Conservation (phyloP, 1,139 yeast species). For the Nakaseomyces sp. region DNA sequence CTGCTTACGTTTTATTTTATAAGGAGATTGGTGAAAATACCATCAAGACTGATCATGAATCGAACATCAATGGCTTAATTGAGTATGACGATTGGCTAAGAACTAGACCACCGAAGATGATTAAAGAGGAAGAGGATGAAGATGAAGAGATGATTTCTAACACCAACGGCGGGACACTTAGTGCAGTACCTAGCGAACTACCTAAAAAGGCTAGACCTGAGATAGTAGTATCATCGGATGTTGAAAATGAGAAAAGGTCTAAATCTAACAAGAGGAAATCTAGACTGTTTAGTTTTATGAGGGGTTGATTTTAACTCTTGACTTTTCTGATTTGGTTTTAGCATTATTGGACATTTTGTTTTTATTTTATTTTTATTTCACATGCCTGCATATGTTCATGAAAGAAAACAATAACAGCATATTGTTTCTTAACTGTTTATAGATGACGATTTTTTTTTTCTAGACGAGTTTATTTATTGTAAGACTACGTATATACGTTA, state of each 20-base stretch:
- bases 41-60: conserved; percentile 10
- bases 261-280: conserved; percentile 11
- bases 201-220: neutral
- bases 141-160: neutral
- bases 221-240: neutral
- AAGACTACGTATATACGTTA: too few relatives aligned
- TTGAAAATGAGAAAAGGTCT: neutral
- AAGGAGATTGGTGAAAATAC: conserved; percentile 30
- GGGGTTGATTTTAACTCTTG: conserved; percentile 3
- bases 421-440: neutral
- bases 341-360: too few relatives aligned
- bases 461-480: too few relatives aligned
- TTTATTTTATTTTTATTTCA: too few relatives aligned
- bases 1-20: conserved; percentile 85
- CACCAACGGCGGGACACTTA: neutral
- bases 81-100: conserved; percentile 20
- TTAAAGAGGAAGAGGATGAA: conserved; percentile 3
- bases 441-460: neutral
- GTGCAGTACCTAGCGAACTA: neutral
- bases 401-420: neutral
- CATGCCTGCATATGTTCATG: too few relatives aligned
- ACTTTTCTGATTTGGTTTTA: too few relatives aligned
- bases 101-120: neutral
- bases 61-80: conserved; percentile 21
- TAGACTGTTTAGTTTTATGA: conserved; percentile 19